Evolutionary conservation across 148 eudicot genomes (phyloP).

Genomic region (Cornus controversa): DNA sequence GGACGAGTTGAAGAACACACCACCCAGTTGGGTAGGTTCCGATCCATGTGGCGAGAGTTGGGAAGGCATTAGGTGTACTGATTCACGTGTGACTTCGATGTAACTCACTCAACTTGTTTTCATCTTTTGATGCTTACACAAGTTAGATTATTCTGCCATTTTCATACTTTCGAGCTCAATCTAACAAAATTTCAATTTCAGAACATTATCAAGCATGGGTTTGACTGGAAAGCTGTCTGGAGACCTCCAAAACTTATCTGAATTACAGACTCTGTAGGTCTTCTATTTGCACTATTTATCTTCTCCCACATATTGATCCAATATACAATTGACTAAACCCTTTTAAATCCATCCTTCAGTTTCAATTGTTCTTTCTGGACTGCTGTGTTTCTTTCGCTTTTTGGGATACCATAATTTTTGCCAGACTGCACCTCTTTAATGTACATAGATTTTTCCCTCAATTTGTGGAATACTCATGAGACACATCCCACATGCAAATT

Average conservation of each 20-base stretch:
- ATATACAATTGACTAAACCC: no score
- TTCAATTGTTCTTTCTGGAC: no score
- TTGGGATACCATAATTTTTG: no score
- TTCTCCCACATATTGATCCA: no score
- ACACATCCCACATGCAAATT: neutral
- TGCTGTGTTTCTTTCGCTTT: no score
- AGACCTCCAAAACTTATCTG: conserved; percentile 45
- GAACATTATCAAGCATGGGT: conserved; percentile 51
- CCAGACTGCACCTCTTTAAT: no score
- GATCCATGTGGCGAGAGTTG: conserved; percentile 55
- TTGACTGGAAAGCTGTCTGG: conserved; percentile 51
- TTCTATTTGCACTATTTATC: neutral
- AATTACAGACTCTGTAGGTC: conserved; percentile 55
- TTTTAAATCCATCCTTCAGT: no score
- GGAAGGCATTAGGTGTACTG: conserved; percentile 58
- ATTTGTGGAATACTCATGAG: neutral
- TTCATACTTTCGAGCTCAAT: neutral
- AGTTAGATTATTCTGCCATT: neutral
- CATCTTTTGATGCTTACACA: neutral
- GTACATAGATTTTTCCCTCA: no score
- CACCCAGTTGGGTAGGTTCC: conserved; percentile 49
- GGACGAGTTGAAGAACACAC: conserved; percentile 38
- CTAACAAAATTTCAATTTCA: conserved; percentile 22
- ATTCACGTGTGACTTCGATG: conserved; percentile 50
- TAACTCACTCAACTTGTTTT: conserved; percentile 10